Evolutionary conservation across 2,329 filamentous ascomycete species (phyloP).

Genomic region (Aureobasidium sp.): DNA sequence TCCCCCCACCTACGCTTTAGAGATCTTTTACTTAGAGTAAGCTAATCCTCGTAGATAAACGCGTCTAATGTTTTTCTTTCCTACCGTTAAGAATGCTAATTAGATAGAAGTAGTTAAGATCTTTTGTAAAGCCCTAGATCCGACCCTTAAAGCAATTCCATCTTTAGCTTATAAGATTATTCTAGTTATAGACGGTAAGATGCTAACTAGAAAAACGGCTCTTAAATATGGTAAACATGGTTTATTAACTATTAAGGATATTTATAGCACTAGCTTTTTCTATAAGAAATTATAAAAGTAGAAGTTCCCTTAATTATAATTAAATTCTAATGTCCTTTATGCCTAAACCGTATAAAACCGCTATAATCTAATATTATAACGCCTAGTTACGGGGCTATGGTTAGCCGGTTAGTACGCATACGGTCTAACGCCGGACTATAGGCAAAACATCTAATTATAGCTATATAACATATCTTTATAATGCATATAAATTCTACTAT

Average conservation of each 20-base stretch:
- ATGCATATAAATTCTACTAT: no score
- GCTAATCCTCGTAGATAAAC: conserved; percentile 4
- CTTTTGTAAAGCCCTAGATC: background rate
- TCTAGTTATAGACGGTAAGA: background rate
- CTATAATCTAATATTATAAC: no score
- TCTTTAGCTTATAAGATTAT: background rate
- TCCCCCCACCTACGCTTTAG: background rate
- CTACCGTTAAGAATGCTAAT: background rate
- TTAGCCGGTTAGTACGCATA: no score
- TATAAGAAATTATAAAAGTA: background rate
- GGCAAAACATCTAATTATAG: no score
- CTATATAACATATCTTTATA: no score
- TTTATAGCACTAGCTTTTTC: background rate
- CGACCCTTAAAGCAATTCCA: background rate
- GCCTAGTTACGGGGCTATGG: no score
- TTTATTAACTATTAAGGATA: background rate
- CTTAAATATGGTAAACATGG: background rate
- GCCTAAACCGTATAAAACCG: background rate
- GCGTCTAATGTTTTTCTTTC: background rate
- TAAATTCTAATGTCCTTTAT: background rate
- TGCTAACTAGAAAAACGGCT: background rate
- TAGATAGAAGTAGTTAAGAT: background rate
- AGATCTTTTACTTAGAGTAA: background rate
- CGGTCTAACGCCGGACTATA: no score
- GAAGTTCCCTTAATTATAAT: conserved; percentile 1